These are phyloP conservation scores for Phytopythium sindhum DNA, from an alignment of 352 stramenopile genomes.

Conservation along the genomic window DNA sequence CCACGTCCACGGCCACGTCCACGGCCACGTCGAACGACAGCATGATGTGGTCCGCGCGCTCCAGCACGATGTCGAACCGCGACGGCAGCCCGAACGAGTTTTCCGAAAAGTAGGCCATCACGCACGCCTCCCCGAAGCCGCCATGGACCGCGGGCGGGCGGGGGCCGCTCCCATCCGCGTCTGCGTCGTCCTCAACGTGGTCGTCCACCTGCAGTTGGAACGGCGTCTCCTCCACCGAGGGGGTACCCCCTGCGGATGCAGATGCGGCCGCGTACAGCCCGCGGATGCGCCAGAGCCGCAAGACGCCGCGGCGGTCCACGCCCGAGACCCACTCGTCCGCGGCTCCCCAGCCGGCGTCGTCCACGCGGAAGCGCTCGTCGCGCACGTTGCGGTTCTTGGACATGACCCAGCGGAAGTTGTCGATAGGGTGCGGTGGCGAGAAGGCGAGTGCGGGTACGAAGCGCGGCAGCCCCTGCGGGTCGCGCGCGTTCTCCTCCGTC, in stretches of 20 bases:
- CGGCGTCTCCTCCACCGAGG: conserved; percentile 52
- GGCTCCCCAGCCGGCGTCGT: conserved; percentile 33
- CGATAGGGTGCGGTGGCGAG: conserved; percentile 45
- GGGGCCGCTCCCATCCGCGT: background rate
- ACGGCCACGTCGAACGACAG: conserved; percentile 70
- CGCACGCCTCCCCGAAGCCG: conserved; percentile 53
- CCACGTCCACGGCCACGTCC: conserved; percentile 7
- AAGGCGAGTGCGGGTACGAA: conserved; percentile 48
- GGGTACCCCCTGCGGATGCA: conserved; percentile 15
- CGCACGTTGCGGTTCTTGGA: conserved; percentile 81
- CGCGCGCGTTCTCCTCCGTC: conserved; percentile 30
- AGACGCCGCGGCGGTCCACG: conserved; percentile 55
- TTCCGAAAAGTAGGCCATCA: conserved; percentile 82
- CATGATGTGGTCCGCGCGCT: conserved; percentile 71
- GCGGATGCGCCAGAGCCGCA: conserved; percentile 64
- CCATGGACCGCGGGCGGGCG: conserved; percentile 1
- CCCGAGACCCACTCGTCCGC: conserved; percentile 77
- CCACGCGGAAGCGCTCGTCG: conserved; percentile 64
- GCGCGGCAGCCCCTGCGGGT: background rate
- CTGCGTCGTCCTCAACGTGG: background rate
- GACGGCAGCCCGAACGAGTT: conserved; percentile 69
- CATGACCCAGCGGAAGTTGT: conserved; percentile 75
- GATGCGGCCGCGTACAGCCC: conserved; percentile 14
- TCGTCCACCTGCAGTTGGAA: conserved; percentile 68
- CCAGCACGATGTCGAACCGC: conserved; percentile 70